phyloP scores from a whole-genome alignment of 805 yeast species.

The Pichia nanzhaoensis region DNA sequence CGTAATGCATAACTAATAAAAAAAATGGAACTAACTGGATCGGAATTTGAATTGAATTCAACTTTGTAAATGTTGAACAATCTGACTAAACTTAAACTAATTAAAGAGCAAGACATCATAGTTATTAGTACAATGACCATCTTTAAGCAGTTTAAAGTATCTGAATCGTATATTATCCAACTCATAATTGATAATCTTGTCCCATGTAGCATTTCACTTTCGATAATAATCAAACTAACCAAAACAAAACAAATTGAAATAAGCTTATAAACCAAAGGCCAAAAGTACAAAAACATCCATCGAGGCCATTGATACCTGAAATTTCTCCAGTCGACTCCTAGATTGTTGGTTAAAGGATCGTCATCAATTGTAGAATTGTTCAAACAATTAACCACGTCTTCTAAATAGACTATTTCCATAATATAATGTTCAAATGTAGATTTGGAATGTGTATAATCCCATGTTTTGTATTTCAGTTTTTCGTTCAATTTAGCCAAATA shows the following conservation, averaged over 20 bases:
- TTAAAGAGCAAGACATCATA: conserved; percentile 63
- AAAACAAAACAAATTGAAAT: conserved; percentile 36
- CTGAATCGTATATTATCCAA: conserved; percentile 23
- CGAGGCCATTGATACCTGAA: conserved; percentile 1
- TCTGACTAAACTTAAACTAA: conserved; percentile 58
- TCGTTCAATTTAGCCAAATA: conserved; percentile 5
- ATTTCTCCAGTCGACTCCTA: conserved; percentile 9
- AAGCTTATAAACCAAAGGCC: conserved; percentile 41
- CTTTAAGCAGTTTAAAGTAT: conserved; percentile 35
- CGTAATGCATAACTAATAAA: conserved; percentile 78
- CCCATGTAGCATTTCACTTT: conserved; percentile 71
- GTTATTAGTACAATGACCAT: conserved; percentile 41
- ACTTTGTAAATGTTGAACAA: conserved; percentile 73
- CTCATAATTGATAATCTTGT: conserved; percentile 59
- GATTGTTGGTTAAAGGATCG: not conserved
- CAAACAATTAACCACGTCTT: conserved; percentile 45
- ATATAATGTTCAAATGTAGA: conserved; percentile 51
- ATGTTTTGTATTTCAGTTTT: conserved; percentile 12
- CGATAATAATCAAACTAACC: conserved; percentile 50
- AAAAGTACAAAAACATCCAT: conserved; percentile 1
- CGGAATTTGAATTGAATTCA: conserved; percentile 58
- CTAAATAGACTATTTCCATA: conserved; percentile 42
- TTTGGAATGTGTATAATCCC: conserved; percentile 47
- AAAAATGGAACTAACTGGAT: conserved; percentile 67
- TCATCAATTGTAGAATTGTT: conserved; percentile 1